Base-by-base conservation (phyloP, 2,329 filamentous ascomycete genomes). In the Cytospora chrysosperma region DNA sequence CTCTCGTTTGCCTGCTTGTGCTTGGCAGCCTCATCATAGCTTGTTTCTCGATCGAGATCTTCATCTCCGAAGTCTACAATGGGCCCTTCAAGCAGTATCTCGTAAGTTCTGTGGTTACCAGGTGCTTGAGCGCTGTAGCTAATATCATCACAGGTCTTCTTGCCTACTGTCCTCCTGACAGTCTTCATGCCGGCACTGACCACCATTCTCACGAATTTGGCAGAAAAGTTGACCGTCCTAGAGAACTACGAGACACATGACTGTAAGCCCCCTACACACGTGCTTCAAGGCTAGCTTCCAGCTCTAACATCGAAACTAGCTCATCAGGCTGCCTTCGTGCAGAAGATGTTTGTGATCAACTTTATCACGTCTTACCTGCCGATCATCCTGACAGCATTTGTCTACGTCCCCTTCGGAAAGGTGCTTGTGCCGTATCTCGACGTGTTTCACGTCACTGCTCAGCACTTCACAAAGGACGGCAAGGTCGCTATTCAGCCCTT, bases 321-420 rank as follows among this genome's bases (percentile, higher is more conserved):
- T 17, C 90, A 97, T 71, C 87, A 96, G 65, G 86, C 90, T 24
- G 90, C 93, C 1, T 85, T 97, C 72, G 92, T 95, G 0, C 88
- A 91, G 64, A 99, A 99, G 80, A 90, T 96, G 37, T 98, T 99
- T 72, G 88, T 98, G 17, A 85, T 98, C 72, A 96, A 97, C 79
- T 97, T 97, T 77, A 94, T 98, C 76, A 96, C 93, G 7, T 96
- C 93, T 0, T 98, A 97, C 74, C 87, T 96, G 59, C 91, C 92
- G 1, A 88, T 96, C n/a, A 88, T 96, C 72, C 84, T 98, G 21
- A 97, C 93, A 0, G 92, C 93, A 0, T 98, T 97, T 70, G 87
- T 97, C 67, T 98, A 97, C 71, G 91, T 97, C 24, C 94, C 94
- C 0, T 98, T 98, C 70, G 94, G 92, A 17, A 86, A 88, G 65